Percentiles rank a stretch among this genome's conserved stretches.
These are phyloP conservation scores for Myochromella boudieri DNA, from an alignment of 768 basidiomycete genomes.

Conservation along the genomic window DNA sequence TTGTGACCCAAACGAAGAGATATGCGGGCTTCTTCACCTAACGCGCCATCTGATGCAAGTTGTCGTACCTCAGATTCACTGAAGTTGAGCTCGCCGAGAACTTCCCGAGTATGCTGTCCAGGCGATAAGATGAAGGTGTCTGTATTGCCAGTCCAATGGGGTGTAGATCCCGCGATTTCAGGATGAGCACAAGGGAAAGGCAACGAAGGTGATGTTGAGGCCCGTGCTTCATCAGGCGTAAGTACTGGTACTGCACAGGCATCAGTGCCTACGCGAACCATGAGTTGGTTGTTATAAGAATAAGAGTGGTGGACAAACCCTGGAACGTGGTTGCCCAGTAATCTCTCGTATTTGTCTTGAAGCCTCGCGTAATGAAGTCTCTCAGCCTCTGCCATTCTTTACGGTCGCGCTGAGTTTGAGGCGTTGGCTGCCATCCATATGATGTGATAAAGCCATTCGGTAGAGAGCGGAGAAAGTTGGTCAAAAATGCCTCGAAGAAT, in stretches of 20 bases:
- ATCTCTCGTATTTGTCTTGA: constrained; percentile 57
- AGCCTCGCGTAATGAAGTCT: constrained; percentile 63
- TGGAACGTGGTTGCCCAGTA: constrained; percentile 71
- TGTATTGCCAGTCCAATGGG: constrained; percentile 3
- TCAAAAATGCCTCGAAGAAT: constrained; percentile 66
- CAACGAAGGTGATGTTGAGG: constrained; percentile 34
- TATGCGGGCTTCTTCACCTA: constrained; percentile 32
- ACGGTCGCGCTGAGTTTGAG: constrained; percentile 41
- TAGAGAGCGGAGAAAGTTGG: constrained; percentile 50
- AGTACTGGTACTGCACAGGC: constrained; percentile 74
- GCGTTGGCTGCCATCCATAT: constrained; percentile 56
- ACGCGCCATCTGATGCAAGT: constrained; percentile 47
- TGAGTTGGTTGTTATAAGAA: background rate
- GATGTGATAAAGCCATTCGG: constrained; percentile 40
- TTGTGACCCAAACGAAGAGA: constrained; percentile 17
- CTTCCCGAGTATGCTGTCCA: constrained; percentile 53
- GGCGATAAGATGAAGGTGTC: constrained; percentile 33
- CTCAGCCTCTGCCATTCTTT: constrained; percentile 58
- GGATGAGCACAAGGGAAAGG: constrained; percentile 55
- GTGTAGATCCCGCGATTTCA: constrained; percentile 27
- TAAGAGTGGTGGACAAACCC: constrained; percentile 29
- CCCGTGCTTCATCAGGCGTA: constrained; percentile 58
- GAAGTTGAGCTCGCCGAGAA: constrained; percentile 54
- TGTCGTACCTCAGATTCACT: constrained; percentile 34
- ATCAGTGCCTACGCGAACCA: constrained; percentile 53